Evolutionary conservation across 768 basidiomycete genomes (phyloP).

Genomic region (Astraeus odoratus): DNA sequence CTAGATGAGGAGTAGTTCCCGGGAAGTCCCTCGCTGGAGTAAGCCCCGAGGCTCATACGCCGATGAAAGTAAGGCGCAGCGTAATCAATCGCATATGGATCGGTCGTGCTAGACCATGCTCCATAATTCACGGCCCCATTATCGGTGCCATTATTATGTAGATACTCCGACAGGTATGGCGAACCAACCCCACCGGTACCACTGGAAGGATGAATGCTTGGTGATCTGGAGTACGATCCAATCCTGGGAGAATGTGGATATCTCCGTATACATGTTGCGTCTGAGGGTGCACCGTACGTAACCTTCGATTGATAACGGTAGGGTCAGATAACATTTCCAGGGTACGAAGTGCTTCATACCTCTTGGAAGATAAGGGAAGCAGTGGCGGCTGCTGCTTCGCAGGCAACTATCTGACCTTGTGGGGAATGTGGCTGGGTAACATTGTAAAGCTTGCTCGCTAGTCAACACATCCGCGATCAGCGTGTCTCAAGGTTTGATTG

Average conservation of each 20-base stretch:
- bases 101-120: not conserved
- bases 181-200: not conserved
- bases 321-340: not conserved
- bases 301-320: not conserved
- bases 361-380: slow-evolving; percentile 53
- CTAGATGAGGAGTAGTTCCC: slow-evolving; percentile 1
- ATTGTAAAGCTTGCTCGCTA: slow-evolving; percentile 53
- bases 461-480: slow-evolving; percentile 3
- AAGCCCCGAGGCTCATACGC: not conserved
- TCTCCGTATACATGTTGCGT: not conserved
- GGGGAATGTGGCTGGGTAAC: slow-evolving; percentile 38
- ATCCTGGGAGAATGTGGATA: not conserved
- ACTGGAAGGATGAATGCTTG: not conserved
- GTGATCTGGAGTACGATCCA: too few species aligned
- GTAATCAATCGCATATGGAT: slow-evolving; percentile 8
- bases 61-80: slow-evolving; percentile 6
- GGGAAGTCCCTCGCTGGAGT: not conserved
- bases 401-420: slow-evolving; percentile 43
- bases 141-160: not conserved
- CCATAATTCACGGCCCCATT: not conserved
- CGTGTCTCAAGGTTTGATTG: not conserved
- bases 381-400: slow-evolving; percentile 63
- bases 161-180: not conserved
- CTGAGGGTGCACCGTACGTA: not conserved
- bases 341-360: slow-evolving; percentile 24